Evolutionary conservation across 352 stramenopile species (phyloP), one percentile per base, ranked within the genome.

Genomic region (Peronospora tabacina): DNA sequence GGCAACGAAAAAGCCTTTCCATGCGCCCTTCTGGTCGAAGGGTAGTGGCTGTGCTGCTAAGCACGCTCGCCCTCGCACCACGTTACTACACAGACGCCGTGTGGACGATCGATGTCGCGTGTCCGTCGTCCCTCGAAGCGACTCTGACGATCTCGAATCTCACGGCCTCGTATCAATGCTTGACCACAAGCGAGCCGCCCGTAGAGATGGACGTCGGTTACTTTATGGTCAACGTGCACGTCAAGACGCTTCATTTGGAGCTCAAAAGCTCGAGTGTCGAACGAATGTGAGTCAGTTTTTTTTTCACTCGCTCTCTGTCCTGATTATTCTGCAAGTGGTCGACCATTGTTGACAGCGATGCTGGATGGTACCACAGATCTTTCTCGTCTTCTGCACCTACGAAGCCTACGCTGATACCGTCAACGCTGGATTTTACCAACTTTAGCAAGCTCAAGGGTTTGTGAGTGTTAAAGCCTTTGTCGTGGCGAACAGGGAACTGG

Each of bases 11-110:
- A 32, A 32, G 7, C 15, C 22, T 20, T 13, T 19, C 50, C 20
- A 70, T 68, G 62, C 49, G 57, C 20, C 46, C 48, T 33, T 40
- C 32, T 19, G 17, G 38, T 50, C 13, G 40, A 44, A 61, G 44
- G 29, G 53, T 52, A 49, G 22, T 30, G 24, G 35, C 26, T 41
- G 33, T 22, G 16, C 26, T 55, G 19, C 29, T 64, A 36, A 41
- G 20, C 5, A 32, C 19, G 0, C 26, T 32, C 2, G 20, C 15
- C 5, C 1, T 52, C n/a, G 36, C 19, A 32, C 15, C 28, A 24
- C 15, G 19, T 41, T 13, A 35, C 3, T 13, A 35, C 3, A 20
- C 26, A 2, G 33, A n/a, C 30, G 39, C 12, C 5, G 41, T 10
- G 10, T 2, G 7, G 9, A 20, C 2, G 0, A 24, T 50, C 10